These are phyloP conservation scores for Sindora glabra DNA, from an alignment of 306 rosid species.

Conservation along the genomic window DNA sequence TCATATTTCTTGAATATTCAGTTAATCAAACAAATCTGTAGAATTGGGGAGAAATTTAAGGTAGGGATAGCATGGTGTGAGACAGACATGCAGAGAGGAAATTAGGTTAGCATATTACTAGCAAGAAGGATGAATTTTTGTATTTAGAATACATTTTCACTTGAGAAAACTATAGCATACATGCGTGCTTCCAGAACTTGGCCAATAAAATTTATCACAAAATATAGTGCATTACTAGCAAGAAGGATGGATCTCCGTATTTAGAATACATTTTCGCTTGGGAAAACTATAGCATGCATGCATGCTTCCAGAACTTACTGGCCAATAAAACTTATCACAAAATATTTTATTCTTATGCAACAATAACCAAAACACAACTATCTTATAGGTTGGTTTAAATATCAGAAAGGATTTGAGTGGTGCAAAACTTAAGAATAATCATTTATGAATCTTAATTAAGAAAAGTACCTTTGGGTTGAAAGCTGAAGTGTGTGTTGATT, in stretches of 20 bases:
- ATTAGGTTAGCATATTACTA: not conserved
- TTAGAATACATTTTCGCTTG: not conserved
- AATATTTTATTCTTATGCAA: not conserved
- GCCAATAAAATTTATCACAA: too few relatives aligned
- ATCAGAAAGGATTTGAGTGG: not conserved
- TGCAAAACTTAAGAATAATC: too few relatives aligned
- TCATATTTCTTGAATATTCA: not conserved
- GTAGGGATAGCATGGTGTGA: not conserved
- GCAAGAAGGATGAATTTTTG: too few relatives aligned
- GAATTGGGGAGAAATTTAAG: not conserved
- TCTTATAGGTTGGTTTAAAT: not conserved
- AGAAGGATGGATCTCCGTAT: not conserved
- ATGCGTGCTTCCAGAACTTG: too few relatives aligned
- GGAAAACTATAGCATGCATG: not conserved
- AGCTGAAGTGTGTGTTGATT: too few relatives aligned
- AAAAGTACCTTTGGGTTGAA: too few relatives aligned
- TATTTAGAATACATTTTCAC: too few relatives aligned
- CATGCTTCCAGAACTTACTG: not conserved
- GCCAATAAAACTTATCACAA: not conserved
- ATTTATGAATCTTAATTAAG: not conserved
- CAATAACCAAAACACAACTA: not conserved
- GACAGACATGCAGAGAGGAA: not conserved
- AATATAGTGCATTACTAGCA: too few relatives aligned
- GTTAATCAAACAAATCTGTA: not conserved
- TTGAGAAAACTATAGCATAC: too few relatives aligned